Conservation (phyloP, 2,329 filamentous ascomycete species). For the Nemania bipapillata region DNA sequence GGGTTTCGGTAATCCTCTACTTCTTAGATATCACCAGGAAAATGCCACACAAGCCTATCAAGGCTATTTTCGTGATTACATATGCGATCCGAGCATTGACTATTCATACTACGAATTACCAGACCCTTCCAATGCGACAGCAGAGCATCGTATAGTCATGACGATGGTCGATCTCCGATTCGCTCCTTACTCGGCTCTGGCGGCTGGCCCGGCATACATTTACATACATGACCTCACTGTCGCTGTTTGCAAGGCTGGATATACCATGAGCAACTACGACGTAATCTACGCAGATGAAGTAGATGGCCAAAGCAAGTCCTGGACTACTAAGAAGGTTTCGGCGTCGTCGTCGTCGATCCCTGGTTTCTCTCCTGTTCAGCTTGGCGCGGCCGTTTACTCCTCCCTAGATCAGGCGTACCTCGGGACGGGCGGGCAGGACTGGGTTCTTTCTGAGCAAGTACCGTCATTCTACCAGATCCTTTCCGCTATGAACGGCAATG, state of each 20-base stretch:
- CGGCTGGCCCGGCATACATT: neutral
- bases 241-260: conserved; percentile 32
- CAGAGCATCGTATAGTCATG: conserved; percentile 32
- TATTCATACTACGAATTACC: conserved; percentile 19
- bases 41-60: conserved; percentile 33
- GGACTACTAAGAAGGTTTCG: conserved; percentile 15
- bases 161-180: conserved; percentile 34
- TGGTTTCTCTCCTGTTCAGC: conserved; percentile 28
- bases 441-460: conserved; percentile 30
- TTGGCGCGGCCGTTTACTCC: conserved; percentile 31
- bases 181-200: neutral
- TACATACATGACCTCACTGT: conserved; percentile 31
- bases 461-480: conserved; percentile 34
- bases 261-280: conserved; percentile 25
- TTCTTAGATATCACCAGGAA: conserved; percentile 25
- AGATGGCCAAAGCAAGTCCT: conserved; percentile 23
- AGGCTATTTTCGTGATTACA: conserved; percentile 32
- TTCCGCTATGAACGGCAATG: conserved; percentile 31
- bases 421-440: conserved; percentile 32
- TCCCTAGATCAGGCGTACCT: conserved; percentile 28
- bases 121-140: conserved; percentile 24
- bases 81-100: conserved; percentile 28
- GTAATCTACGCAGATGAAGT: conserved; percentile 17
- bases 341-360: conserved; percentile 19
- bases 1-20: neutral